These are phyloP conservation scores for Fraxinus anomala DNA, from an alignment of 257 asterid species.

Conservation along the genomic window DNA sequence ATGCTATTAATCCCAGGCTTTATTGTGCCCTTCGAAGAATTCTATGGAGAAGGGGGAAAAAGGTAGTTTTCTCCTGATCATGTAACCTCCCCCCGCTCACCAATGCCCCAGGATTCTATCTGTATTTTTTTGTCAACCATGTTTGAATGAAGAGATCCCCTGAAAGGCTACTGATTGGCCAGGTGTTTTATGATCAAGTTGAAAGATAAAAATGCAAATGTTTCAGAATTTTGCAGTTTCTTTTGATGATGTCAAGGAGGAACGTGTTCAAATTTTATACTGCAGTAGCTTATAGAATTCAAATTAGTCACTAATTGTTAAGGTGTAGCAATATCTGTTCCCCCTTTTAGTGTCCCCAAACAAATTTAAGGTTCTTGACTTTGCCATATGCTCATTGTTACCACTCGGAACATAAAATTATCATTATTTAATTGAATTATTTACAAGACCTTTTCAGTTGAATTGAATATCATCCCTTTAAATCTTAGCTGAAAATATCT, in stretches of 20 bases:
- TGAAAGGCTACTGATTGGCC: background rate
- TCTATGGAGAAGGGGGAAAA: background rate
- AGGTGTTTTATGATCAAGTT: background rate
- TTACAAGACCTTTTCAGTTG: background rate
- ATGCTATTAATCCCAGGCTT: background rate
- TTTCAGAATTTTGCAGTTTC: background rate
- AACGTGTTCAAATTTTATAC: background rate
- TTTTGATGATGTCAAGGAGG: background rate
- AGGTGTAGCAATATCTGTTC: background rate
- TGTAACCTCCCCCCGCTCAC: background rate
- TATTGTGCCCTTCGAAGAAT: background rate
- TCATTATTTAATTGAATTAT: background rate
- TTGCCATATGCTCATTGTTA: background rate
- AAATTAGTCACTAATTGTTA: background rate
- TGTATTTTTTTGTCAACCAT: background rate
- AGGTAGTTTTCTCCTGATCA: background rate
- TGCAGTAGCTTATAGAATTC: background rate
- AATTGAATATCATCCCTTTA: background rate
- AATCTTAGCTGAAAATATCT: constrained; percentile 19
- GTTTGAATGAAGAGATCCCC: background rate
- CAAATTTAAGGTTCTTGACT: background rate
- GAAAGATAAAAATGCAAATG: background rate
- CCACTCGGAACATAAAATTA: background rate
- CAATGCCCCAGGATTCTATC: background rate
- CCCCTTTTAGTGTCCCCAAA: background rate